Conservation (phyloP, 169 alveolate genomes). For the Cytauxzoon felis region DNA sequence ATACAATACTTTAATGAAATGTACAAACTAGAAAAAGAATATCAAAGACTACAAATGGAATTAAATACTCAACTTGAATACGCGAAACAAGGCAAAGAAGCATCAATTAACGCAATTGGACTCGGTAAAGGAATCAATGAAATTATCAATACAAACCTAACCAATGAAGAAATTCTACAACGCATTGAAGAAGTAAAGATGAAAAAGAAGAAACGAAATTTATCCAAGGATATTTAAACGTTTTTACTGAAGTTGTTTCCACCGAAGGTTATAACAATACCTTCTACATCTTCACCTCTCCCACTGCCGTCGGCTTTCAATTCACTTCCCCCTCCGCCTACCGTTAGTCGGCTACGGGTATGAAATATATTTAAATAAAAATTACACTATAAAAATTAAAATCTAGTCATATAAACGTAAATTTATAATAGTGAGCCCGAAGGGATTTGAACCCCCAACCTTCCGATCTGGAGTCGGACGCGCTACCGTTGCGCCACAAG, state of each 20-base stretch:
- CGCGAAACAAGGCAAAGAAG: slow-evolving; percentile 40
- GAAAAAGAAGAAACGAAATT: neutral
- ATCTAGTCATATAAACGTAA: too few species aligned
- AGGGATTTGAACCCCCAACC: slow-evolving; percentile 93
- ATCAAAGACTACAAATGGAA: neutral
- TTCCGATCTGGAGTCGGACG: slow-evolving; percentile 93
- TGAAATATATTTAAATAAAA: too few species aligned
- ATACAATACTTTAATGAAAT: neutral
- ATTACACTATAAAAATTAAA: too few species aligned
- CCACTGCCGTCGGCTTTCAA: too few species aligned
- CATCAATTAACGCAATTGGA: slow-evolving; percentile 8
- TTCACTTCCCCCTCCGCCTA: too few species aligned
- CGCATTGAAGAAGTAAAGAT: slow-evolving; percentile 2
- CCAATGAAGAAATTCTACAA: slow-evolving; percentile 51
- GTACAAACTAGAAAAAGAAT: neutral
- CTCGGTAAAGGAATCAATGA: slow-evolving; percentile 7
- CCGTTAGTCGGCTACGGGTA: too few species aligned
- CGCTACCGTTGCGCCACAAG: slow-evolving; percentile 93
- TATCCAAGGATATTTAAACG: too few species aligned
- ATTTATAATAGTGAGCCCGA: slow-evolving; percentile 77
- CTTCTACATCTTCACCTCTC: too few species aligned
- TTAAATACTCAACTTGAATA: slow-evolving; percentile 7
- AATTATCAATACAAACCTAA: slow-evolving; percentile 14
- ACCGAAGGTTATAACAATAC: too few species aligned
- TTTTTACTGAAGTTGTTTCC: too few species aligned